Base-by-base conservation (phyloP, 768 basidiomycete genomes). In the Amanita fuliginea region DNA sequence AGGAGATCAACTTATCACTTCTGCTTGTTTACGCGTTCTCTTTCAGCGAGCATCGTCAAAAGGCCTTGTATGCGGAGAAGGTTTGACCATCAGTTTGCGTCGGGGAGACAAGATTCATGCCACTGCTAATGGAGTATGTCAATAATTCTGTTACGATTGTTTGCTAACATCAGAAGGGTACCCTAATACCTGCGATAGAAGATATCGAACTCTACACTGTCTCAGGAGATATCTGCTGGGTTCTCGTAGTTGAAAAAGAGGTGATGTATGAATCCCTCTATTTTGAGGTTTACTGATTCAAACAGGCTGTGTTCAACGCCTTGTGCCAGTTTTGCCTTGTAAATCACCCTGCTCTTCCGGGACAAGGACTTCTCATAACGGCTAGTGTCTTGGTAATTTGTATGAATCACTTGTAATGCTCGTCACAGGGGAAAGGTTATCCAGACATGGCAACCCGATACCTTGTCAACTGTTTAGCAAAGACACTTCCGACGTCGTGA, bases 161-260 rank as follows among this genome's bases (percentile, higher is more conserved):
- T 49, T 36, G 52, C 42, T 13, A 19, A 5, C 13, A 43, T 13
- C 28, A 28, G 2, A 48, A 94, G 90, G 81, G 80, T 2, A 71
- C 78, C 0, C 69, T 95, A 19, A 88, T 95, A 49, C 93, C 92
- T 2, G 71, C 76, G 1, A 75, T 76, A 33, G 88, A 90, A 58
- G 78, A 83, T 42, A 83, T 97, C 40, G 62, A 69, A 13, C 68
- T 71, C 0, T 77, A 93, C 49, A 68, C 72, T n/a, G 56, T 84
- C 3, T 61, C 70, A n/a, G 65, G 71, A 8, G 61, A 72, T 35
- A 58, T 90, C 10, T 55, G 72, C 1, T 97, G 90, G 88, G 75
- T 97, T 5, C 69, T 98, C 13, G 69, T 98, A 3, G 73, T 97
- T 14, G 96, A 99, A 66, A 99, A 99, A 68, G 96, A 99, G 67